Base-by-base conservation (phyloP, 2,329 filamentous ascomycete species). In the Davidsoniella neocaledoniae region DNA sequence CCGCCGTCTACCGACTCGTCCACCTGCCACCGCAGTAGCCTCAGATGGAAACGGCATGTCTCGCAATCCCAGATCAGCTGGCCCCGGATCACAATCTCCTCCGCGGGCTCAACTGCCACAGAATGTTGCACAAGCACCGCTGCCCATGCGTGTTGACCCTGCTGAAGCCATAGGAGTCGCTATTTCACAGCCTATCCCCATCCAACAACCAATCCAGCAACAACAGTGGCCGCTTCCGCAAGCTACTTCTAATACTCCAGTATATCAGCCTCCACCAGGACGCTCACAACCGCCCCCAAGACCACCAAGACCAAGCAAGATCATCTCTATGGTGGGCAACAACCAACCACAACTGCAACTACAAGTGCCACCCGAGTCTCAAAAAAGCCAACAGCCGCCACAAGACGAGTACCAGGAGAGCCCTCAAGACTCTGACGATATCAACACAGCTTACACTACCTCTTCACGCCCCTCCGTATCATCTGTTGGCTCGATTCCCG, bases 401-500 rank as follows among this genome's bases (percentile, higher is more conserved):
- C 29, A 57, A 36, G 64, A 65, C 4, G 65, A 66, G 46, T 59
- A 58, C 43, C 56, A 58, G 5, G 62, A 65, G 45, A 63, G 61
- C 51, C 64, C 64, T 12, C 53, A 56, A 16, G 58, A 62, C 12
- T 63, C 64, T 36, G 63, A 63, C 17, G 61, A 68, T 23, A 56
- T 64, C n/a, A 66, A 66, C 2, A 64, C 68, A 4, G 67, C 70
- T 1, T 66, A 70, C 46, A 72, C 71, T 1, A 66, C 67, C 5
- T 71, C 71, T 2, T 68, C 65, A 4, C 63, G 69, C 39, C 73
- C 72, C 40, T 69, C 73, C n/a, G 63, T 64, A 12, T 76, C 74
- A 1, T 74, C 71, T 3, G 56, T 71, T 16, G 75, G 69, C 33
- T 72, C 75, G 3, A 76, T 79, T 52, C 74, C 76, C 3, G 76